Percentiles rank a stretch among this genome's conserved stretches.
Conservation (phyloP, 192 early-diverging fungal genomes). For the Lobosporangium transversale region DNA sequence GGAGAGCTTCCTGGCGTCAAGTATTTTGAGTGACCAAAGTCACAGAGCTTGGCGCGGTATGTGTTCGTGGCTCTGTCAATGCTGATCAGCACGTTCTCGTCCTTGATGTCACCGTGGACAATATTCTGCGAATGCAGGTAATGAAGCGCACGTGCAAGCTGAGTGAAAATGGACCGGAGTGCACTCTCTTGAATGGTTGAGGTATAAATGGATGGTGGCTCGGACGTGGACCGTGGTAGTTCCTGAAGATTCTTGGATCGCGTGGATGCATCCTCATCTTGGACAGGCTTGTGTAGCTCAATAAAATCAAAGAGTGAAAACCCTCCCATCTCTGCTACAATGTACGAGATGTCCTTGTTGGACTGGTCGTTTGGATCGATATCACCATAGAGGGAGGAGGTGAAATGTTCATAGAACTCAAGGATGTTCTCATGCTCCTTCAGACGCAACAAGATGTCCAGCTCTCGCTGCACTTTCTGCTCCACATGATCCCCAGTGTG, state of each 20-base stretch:
- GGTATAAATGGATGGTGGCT: constrained; percentile 11
- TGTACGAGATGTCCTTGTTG: constrained; percentile 35
- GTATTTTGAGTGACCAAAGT: constrained; percentile 41
- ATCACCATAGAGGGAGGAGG: constrained; percentile 38
- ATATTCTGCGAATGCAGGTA: constrained; percentile 18
- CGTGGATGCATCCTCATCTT: constrained; percentile 32
- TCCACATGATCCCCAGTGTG: constrained; percentile 31
- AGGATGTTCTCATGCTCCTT: constrained; percentile 34
- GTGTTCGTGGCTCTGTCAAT: constrained; percentile 13
- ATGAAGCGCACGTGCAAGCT: constrained; percentile 25
- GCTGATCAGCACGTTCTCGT: constrained; percentile 35
- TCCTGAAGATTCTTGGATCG: constrained; percentile 31
- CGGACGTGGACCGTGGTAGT: constrained; percentile 3
- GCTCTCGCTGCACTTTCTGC: constrained; percentile 28
- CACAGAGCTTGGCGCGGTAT: constrained; percentile 29
- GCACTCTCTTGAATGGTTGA: constrained; percentile 25
- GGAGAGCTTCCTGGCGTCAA: constrained; percentile 14
- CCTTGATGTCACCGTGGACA: constrained; percentile 38
- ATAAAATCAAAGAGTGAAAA: constrained; percentile 41
- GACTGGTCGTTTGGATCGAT: constrained; percentile 35
- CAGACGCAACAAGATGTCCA: constrained; percentile 18
- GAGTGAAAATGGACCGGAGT: constrained; percentile 34
- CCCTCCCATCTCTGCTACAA: constrained; percentile 30
- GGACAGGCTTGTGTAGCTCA: constrained; percentile 21
- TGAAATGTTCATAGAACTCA: constrained; percentile 23